phyloP scores from a whole-genome alignment of 2,329 filamentous ascomycete genomes.

The Fusarium buxicola region DNA sequence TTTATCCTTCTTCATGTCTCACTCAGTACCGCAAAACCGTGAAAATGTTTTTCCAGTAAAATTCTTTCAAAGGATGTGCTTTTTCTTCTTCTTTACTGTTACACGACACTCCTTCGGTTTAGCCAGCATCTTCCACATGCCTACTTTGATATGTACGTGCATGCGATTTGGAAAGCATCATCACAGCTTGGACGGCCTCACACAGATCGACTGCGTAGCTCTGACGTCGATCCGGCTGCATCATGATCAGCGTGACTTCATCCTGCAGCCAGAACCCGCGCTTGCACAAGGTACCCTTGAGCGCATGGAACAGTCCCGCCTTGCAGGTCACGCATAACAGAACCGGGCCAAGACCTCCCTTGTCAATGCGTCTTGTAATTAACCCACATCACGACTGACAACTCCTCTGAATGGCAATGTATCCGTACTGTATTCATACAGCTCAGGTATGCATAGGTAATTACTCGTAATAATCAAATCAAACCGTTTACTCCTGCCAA shows the following conservation, averaged over 20 bases:
- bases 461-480: conserved; percentile 32
- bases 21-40: conserved; percentile 5
- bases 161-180: conserved; percentile 2
- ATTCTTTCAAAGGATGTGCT: conserved; percentile 2
- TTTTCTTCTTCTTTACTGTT: conserved; percentile 8
- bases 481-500: conserved; percentile 31
- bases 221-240: conserved; percentile 35
- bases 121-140: too few species aligned
- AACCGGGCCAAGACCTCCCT: conserved; percentile 22
- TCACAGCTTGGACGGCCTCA: background rate
- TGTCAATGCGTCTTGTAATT: conserved; percentile 36
- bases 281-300: conserved; percentile 40
- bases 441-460: conserved; percentile 35
- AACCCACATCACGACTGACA: background rate
- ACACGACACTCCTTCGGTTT: conserved; percentile 14
- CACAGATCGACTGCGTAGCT: conserved; percentile 14
- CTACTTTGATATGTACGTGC: background rate
- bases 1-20: conserved; percentile 18
- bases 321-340: conserved; percentile 23
- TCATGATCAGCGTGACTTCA: conserved; percentile 43
- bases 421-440: conserved; percentile 40
- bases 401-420: conserved; percentile 8
- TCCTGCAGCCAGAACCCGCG: conserved; percentile 35
- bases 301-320: conserved; percentile 13
- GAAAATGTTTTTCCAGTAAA: conserved; percentile 2